Base-by-base conservation (phyloP, 1,139 yeast genomes). In the Taphrina populina region DNA sequence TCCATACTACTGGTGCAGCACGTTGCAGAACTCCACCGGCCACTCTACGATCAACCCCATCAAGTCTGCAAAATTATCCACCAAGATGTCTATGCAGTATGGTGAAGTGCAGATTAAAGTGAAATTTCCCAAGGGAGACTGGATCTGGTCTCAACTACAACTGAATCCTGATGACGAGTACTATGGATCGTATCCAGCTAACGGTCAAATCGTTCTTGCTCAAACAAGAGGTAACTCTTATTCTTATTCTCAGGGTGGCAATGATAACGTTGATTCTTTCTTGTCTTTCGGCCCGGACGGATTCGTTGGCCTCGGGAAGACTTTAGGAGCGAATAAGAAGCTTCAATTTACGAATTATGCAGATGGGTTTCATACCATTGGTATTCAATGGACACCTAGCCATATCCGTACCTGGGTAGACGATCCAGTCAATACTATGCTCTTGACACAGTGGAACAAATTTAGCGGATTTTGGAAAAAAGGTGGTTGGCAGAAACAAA, bases 141-240 rank as follows among this genome's bases (percentile, higher is more conserved):
- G 62, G 62, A 17, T 60, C 21, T 60, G 61, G 60, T 61, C 62
- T 6, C 61, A 61, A 10, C 52, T 60, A 29, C 58, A 59, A 58
- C 55, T 60, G 57, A 47, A 59, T 39, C 62, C 62, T 20, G 46
- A 39, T 2, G 44, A 58, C n/a, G 30, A 35, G 20, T 55, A 34
- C 21, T 60, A 60, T 27, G 62, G 62, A 23, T 32, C 53, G 5
- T 60, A 60, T 60, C 62, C 62, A 3, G 60, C 61, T 15, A 58
- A 60, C 10, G 62, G 62, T 17, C 61, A 60, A 34, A 60, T 60
- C 33, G 61, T 59, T 23, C 51, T 60, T 24, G 54, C 47, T 10
- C 61, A 60, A 43, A 55, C 60, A n/a, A 56, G 60, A 5, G 61
- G 62, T 24, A 60, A 60, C 36, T 52, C 27, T 17, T 46, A 37